Evolutionary conservation across 345 rosid genomes (phyloP), one percentile per base, ranked within the genome.

Genomic region (Aethionema arabicum): DNA sequence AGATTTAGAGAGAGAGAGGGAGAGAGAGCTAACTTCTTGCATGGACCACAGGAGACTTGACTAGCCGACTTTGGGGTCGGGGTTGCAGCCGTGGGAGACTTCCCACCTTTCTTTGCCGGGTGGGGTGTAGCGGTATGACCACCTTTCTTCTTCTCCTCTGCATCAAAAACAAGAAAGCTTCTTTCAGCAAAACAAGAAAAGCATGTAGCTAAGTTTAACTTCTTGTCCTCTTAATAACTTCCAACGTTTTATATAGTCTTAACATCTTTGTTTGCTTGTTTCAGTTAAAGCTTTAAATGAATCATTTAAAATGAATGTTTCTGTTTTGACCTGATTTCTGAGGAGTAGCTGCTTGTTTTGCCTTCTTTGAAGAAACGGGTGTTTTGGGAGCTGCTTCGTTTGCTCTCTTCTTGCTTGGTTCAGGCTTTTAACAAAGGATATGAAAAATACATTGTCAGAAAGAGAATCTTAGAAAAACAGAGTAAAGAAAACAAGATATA

Each of bases 61-160:
- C 88, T 82, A 7, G 78, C 87, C 0, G 95, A 86, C 61, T 86
- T 88, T 1, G 87, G 95, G 21, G 77, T 74, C 67, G 79, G 67
- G 9, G 72, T 54, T 61, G 67, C 63, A 16, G 61, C 32, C 0
- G 50, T 15, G 0, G 73, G 68, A 27, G 68, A 53, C 46, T 77
- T 84, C 10, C 67, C 85, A 27, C 75, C 85, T 41, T 80, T 72
- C 72, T 88, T 91, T 3, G 83, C 72, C 0, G 93, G 98, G 69
- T 91, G 80, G 0, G 98, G 98, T 8, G 96, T 88, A 15, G 89
- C 93, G 0, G 80, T 69, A 54, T 85, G 95, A 44, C 85, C 83
- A 45, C 63, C 63, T 36, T 60, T 68, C 75, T 85, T 91, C 82
- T 88, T 87, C 36, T 79, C 93, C 70, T 87, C 98, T 92, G 63